Percentiles rank a stretch among this genome's conserved stretches.
Evolutionary conservation across 2,329 filamentous ascomycete genomes (phyloP).

Genomic region (Cladosporium sp.): DNA sequence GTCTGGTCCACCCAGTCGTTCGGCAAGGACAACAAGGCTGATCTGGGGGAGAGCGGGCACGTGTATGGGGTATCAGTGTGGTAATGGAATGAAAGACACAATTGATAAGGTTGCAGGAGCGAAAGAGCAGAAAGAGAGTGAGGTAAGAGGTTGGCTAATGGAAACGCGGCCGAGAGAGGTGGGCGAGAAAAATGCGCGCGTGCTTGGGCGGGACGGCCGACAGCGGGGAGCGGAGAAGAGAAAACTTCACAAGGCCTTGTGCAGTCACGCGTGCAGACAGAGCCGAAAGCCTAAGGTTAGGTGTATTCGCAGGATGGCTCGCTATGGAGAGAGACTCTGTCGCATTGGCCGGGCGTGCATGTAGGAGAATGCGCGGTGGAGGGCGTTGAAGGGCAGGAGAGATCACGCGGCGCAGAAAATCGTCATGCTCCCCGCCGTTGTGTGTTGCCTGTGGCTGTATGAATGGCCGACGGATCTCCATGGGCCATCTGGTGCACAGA

Average conservation of each 20-base stretch:
- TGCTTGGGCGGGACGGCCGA: not conserved
- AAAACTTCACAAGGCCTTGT: slow-evolving; percentile 1
- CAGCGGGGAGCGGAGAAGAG: slow-evolving; percentile 6
- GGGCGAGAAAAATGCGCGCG: slow-evolving; percentile 17
- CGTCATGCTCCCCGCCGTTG: slow-evolving; percentile 8
- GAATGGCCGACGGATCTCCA: not conserved
- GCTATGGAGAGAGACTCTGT: not conserved
- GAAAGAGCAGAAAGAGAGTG: slow-evolving; percentile 18
- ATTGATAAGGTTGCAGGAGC: slow-evolving; percentile 38
- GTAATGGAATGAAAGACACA: slow-evolving; percentile 14
- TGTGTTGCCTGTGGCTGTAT: not conserved
- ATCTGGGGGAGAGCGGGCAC: slow-evolving; percentile 22
- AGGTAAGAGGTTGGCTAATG: slow-evolving; percentile 29
- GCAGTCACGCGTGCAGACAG: not conserved
- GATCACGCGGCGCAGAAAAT: slow-evolving; percentile 8
- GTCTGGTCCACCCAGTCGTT: slow-evolving; percentile 20
- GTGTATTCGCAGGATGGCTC: not conserved
- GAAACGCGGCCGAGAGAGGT: slow-evolving; percentile 19
- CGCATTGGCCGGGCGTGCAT: not conserved
- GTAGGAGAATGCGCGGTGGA: not conserved
- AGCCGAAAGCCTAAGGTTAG: not conserved
- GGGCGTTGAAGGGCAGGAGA: not conserved
- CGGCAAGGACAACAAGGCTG: slow-evolving; percentile 21
- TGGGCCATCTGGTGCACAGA: not conserved
- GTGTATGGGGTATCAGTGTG: slow-evolving; percentile 13